These are phyloP conservation scores for Neurospora sp. DNA, from an alignment of 495 filamentous ascomycete species.

Conservation along the genomic window DNA sequence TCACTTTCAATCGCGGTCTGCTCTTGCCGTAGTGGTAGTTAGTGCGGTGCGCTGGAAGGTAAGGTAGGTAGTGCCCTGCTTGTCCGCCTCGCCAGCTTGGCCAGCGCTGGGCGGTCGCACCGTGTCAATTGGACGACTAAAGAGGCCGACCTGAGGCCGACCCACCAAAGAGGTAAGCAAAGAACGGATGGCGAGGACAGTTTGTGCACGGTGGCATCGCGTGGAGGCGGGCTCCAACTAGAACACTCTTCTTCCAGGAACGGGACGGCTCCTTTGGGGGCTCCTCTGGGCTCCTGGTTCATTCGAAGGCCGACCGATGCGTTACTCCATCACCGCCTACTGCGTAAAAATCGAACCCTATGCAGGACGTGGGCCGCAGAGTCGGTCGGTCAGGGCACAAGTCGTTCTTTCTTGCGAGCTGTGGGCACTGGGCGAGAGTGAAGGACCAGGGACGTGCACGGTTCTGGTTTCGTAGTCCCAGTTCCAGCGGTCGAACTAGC, in stretches of 20 bases:
- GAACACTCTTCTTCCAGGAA: not conserved
- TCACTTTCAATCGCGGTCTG: constrained; percentile 13
- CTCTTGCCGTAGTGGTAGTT: not conserved
- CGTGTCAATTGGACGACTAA: constrained; percentile 15
- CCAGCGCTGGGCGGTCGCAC: constrained; percentile 3
- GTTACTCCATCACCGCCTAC: not conserved
- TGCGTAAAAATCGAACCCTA: not conserved
- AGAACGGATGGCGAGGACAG: not conserved
- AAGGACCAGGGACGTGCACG: not conserved
- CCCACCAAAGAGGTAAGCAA: constrained; percentile 1
- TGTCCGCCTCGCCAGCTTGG: not conserved
- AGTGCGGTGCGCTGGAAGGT: not conserved
- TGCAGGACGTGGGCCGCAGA: not conserved
- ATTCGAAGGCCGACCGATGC: not conserved
- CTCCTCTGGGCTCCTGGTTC: not conserved
- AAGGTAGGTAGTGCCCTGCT: not conserved
- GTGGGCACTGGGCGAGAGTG: not conserved
- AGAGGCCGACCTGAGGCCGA: constrained; percentile 13
- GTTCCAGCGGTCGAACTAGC: not conserved
- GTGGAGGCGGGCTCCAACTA: constrained; percentile 12
- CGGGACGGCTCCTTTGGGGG: constrained; percentile 1
- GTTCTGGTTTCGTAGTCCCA: not conserved
- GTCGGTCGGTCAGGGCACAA: not conserved
- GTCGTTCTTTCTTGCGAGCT: not conserved
- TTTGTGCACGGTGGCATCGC: constrained; percentile 7